phyloP scores from a whole-genome alignment of 2,329 filamentous ascomycete species.

The Penicillium decumbens region DNA sequence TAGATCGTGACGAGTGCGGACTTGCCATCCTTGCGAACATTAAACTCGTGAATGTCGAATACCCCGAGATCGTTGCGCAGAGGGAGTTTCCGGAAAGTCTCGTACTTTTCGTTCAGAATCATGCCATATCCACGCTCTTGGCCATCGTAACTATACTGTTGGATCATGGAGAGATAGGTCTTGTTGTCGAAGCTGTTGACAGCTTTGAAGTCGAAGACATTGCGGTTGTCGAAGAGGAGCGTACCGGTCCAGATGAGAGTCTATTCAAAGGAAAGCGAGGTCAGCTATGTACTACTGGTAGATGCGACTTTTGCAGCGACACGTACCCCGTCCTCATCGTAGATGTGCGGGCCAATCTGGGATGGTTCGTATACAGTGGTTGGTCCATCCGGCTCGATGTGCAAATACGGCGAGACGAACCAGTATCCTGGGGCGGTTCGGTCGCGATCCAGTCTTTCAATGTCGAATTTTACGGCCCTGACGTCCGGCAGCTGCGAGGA shows the following conservation, averaged over 20 bases:
- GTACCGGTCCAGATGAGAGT: constrained; percentile 47
- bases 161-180: constrained; percentile 46
- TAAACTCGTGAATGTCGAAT: constrained; percentile 41
- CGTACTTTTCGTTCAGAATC: constrained; percentile 46
- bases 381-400: constrained; percentile 25
- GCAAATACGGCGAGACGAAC: constrained; percentile 46
- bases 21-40: constrained; percentile 30
- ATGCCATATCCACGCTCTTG: constrained; percentile 41
- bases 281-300: neutral
- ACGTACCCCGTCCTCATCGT: constrained; percentile 46
- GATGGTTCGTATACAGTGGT: constrained; percentile 34
- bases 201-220: constrained; percentile 44
- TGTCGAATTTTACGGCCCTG: constrained; percentile 26
- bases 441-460: constrained; percentile 25
- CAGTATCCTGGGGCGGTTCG: constrained; percentile 44
- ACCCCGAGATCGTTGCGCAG: constrained; percentile 20
- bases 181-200: constrained; percentile 41
- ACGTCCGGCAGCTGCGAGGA: constrained; percentile 22
- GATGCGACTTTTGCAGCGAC: neutral
- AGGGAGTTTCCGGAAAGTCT: constrained; percentile 40
- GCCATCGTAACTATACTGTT: constrained; percentile 33
- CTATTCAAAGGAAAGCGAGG: constrained; percentile 11
- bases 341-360: constrained; percentile 49
- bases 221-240: constrained; percentile 43
- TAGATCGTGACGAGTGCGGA: constrained; percentile 28